A percentile compares a stretch with the other conserved stretches of the same genome.
Evolutionary conservation across 495 filamentous ascomycete genomes (phyloP).

Genomic region (Aspergillus diversus): DNA sequence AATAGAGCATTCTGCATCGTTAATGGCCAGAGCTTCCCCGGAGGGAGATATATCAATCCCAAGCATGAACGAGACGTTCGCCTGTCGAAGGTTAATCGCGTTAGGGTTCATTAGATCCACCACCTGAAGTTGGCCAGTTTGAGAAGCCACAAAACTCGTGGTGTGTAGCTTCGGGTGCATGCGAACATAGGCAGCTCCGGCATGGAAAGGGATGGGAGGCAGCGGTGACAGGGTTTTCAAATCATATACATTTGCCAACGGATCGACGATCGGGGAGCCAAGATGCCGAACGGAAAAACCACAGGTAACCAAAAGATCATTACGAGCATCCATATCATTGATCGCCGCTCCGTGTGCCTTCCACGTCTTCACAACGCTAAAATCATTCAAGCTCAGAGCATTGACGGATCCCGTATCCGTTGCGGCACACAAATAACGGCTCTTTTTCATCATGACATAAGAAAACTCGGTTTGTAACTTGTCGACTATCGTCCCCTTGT

Average conservation of each 20-base stretch:
- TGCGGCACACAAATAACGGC: conserved; percentile 88
- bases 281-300: conserved; percentile 80
- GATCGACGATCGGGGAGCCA: conserved; percentile 72
- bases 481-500: conserved; percentile 79
- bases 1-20: conserved; percentile 75
- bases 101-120: conserved; percentile 95
- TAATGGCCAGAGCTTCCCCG: conserved; percentile 83
- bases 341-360: conserved; percentile 82
- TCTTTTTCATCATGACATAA: conserved; percentile 89
- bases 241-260: conserved; percentile 92
- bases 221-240: conserved; percentile 82
- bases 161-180: conserved; percentile 95
- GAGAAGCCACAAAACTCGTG: conserved; percentile 87
- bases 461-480: conserved; percentile 71
- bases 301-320: conserved; percentile 90
- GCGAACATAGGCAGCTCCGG: conserved; percentile 87
- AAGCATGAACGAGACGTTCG: conserved; percentile 73
- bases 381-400: conserved; percentile 76
- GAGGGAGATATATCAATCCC: conserved; percentile 85
- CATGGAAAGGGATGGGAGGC: conserved; percentile 88
- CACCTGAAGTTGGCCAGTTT: conserved; percentile 88
- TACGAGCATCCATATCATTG: conserved; percentile 93
- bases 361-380: conserved; percentile 81
- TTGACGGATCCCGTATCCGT: conserved; percentile 83
- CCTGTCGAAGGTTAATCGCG: conserved; percentile 85